A percentile compares a stretch with the other conserved stretches of the same genome.
Conservation (phyloP, 2,329 filamentous ascomycete genomes). For the Arthroderma sp. region DNA sequence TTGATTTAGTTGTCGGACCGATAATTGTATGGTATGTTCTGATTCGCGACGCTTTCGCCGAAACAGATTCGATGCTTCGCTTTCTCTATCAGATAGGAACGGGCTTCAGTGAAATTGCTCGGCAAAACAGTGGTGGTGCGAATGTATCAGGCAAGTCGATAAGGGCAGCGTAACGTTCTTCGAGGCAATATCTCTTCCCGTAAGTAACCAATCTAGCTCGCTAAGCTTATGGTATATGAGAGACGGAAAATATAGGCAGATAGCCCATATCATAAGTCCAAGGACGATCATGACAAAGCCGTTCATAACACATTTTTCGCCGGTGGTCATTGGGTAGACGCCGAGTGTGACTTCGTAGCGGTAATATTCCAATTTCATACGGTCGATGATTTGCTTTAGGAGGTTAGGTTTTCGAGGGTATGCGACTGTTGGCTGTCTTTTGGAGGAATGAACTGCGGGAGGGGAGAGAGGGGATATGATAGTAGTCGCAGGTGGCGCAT, state of each 20-base stretch:
- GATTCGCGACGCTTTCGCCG: too few relatives aligned
- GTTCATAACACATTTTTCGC: constrained; percentile 32
- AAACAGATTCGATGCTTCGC: too few relatives aligned
- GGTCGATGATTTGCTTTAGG: constrained; percentile 20
- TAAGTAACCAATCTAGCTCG: constrained; percentile 26
- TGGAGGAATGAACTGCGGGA: too few relatives aligned
- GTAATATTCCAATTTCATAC: constrained; percentile 30
- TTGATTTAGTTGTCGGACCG: too few relatives aligned
- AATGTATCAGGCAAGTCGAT: constrained; percentile 11
- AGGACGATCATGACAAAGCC: constrained; percentile 25
- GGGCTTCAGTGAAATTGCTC: too few relatives aligned
- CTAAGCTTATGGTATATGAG: constrained; percentile 25
- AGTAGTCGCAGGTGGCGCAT: too few relatives aligned
- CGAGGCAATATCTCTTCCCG: constrained; percentile 21
- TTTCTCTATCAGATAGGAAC: too few relatives aligned
- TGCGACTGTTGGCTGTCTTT: background rate
- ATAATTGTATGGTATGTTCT: too few relatives aligned
- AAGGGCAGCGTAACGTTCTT: constrained; percentile 18
- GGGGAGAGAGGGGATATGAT: too few relatives aligned
- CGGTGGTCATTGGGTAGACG: constrained; percentile 31
- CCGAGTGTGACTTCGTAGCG: constrained; percentile 36
- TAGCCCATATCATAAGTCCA: constrained; percentile 24
- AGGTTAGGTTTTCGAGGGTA: constrained; percentile 7
- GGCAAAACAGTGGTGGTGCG: too few relatives aligned
- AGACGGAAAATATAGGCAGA: constrained; percentile 25